phyloP scores from a whole-genome alignment of 495 filamentous ascomycete species.

The Penicillium longicatenatum region DNA sequence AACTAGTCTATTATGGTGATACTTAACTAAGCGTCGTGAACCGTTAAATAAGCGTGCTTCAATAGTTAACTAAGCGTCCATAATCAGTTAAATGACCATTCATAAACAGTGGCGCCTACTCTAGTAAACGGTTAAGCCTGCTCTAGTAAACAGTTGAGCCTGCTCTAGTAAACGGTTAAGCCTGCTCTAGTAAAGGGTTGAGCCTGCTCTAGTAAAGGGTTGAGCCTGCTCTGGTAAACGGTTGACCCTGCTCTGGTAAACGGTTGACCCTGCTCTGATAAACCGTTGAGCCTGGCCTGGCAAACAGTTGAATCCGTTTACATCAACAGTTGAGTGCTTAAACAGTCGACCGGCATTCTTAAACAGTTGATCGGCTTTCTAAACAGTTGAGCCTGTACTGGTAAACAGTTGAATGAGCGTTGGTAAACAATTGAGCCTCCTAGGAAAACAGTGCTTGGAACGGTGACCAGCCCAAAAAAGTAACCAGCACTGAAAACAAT shows the following conservation, averaged over 20 bases:
- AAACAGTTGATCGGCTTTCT: background rate
- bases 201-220: background rate
- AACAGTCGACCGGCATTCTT: background rate
- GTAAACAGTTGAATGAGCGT: background rate
- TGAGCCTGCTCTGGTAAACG: background rate
- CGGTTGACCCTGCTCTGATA: background rate
- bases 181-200: too few relatives aligned
- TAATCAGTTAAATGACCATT: too few relatives aligned
- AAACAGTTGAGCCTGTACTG: background rate
- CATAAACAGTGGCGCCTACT: too few relatives aligned
- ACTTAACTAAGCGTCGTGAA: background rate
- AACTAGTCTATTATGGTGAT: constrained; percentile 1
- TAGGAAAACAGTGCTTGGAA: background rate
- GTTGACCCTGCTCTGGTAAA: background rate
- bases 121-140: background rate
- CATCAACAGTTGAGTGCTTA: too few relatives aligned
- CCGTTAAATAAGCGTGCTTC: background rate
- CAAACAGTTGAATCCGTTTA: background rate
- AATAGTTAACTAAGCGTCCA: background rate
- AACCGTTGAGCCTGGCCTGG: background rate
- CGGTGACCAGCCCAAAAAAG: background rate
- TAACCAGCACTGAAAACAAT: background rate
- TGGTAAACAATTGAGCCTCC: background rate
- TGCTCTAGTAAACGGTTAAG: too few relatives aligned
- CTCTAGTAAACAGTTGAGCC: too few relatives aligned